phyloP scores from a whole-genome alignment of 1,139 yeast species.

The Debaryomyces sp. region DNA sequence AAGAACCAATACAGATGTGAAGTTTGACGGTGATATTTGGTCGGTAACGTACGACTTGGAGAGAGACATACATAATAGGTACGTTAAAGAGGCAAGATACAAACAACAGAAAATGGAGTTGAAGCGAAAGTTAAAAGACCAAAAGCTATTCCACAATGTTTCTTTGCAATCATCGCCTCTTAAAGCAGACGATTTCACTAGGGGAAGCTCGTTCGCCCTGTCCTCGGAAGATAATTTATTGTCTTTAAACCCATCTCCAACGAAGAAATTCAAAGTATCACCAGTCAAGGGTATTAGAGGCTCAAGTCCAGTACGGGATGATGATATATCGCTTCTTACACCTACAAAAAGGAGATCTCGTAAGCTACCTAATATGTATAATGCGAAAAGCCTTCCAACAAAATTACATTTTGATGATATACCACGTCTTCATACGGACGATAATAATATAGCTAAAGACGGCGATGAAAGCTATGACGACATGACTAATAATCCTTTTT shows the following conservation, averaged over 20 bases:
- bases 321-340: neutral
- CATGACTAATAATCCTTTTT: neutral
- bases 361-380: neutral
- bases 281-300: conserved; percentile 11
- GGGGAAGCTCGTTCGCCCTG: neutral
- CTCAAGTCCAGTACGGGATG: conserved; percentile 2
- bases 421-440: neutral
- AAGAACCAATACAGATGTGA: conserved; percentile 10
- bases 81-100: conserved; percentile 9
- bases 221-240: conserved; percentile 25
- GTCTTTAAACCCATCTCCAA: conserved; percentile 36
- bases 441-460: neutral
- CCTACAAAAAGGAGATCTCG: conserved; percentile 5
- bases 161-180: conserved; percentile 8
- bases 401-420: conserved; percentile 1
- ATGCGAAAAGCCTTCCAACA: neutral
- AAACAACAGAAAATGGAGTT: conserved; percentile 17
- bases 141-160: conserved; percentile 17
- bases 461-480: neutral
- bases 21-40: conserved; percentile 24
- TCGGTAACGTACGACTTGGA: conserved; percentile 23
- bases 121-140: conserved; percentile 23
- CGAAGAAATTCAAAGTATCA: conserved; percentile 17
- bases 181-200: neutral
- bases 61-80: conserved; percentile 13